These are phyloP conservation scores for Cytospora paraplurivora DNA, from an alignment of 2,329 filamentous ascomycete genomes.

Conservation along the genomic window DNA sequence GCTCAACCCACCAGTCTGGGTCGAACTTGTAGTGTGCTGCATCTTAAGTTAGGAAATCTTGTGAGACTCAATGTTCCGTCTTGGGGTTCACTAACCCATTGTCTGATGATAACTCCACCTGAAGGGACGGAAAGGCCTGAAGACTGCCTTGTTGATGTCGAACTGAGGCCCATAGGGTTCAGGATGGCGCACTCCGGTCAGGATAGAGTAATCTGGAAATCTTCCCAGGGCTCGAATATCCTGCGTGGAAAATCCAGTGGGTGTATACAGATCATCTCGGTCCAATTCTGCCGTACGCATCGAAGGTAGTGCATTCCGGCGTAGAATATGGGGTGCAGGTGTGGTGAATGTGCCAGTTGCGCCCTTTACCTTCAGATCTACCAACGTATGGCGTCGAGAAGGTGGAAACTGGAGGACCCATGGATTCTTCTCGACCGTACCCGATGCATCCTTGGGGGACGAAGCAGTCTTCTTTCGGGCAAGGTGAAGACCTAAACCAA, in stretches of 20 bases:
- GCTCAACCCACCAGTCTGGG: slow-evolving; percentile 84
- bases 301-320: slow-evolving; percentile 35
- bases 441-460: background rate
- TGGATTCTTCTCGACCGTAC: slow-evolving; percentile 12
- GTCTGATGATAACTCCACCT: slow-evolving; percentile 87
- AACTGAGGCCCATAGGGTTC: slow-evolving; percentile 61
- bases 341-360: slow-evolving; percentile 6
- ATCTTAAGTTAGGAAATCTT: slow-evolving; percentile 16
- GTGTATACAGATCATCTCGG: slow-evolving; percentile 32
- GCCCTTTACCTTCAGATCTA: slow-evolving; percentile 20
- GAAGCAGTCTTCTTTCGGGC: slow-evolving; percentile 2
- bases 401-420: slow-evolving; percentile 27
- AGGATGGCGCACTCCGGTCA: slow-evolving; percentile 76
- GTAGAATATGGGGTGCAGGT: slow-evolving; percentile 19
- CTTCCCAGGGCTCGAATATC: slow-evolving; percentile 72
- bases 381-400: slow-evolving; percentile 22
- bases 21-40: slow-evolving; percentile 77
- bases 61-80: background rate
- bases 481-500: slow-evolving; percentile 14
- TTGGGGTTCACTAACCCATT: slow-evolving; percentile 67
- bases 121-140: slow-evolving; percentile 79
- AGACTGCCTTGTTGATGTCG: slow-evolving; percentile 65
- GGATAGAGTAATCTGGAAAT: slow-evolving; percentile 75
- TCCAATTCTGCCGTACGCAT: slow-evolving; percentile 26
- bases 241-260: slow-evolving; percentile 67